Percentiles rank a stretch among this genome's conserved stretches.
These are phyloP conservation scores for Ceriops tagal DNA, from an alignment of 345 rosid genomes.

Conservation along the genomic window DNA sequence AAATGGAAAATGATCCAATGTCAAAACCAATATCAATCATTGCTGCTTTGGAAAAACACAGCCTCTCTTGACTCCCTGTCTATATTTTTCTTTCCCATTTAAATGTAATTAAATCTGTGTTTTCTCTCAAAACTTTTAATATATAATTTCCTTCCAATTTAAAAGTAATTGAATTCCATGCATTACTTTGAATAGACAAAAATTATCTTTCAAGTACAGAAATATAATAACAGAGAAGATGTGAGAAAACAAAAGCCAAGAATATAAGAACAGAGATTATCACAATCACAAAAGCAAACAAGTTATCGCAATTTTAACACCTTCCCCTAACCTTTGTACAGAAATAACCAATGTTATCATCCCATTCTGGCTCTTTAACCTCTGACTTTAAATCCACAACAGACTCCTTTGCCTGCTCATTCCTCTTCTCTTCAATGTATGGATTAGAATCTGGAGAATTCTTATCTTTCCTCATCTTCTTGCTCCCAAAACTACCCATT, in stretches of 20 bases:
- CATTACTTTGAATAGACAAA: no score
- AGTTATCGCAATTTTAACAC: neutral
- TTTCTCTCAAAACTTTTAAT: no score
- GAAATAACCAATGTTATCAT: slow-evolving; percentile 68
- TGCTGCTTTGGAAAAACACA: neutral
- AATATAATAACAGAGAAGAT: neutral
- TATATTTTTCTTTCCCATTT: neutral
- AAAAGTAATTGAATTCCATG: no score
- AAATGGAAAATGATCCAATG: neutral
- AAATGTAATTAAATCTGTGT: neutral
- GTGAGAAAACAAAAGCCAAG: neutral
- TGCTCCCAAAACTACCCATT: slow-evolving; percentile 71
- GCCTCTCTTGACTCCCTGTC: neutral
- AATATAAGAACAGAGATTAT: neutral
- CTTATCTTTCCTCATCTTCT: slow-evolving; percentile 55
- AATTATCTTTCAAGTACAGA: no score
- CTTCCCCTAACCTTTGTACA: slow-evolving; percentile 60
- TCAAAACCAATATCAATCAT: neutral
- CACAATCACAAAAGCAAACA: neutral
- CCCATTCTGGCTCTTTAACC: slow-evolving; percentile 48
- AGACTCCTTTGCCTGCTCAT: slow-evolving; percentile 17
- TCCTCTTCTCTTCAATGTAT: slow-evolving; percentile 39
- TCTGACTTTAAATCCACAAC: slow-evolving; percentile 2
- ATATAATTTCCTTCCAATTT: no score
- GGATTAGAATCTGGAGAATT: slow-evolving; percentile 58